Evolutionary conservation across 306 rosid species (phyloP), one percentile per base, ranked within the genome.

Genomic region (Nissolia schottii): DNA sequence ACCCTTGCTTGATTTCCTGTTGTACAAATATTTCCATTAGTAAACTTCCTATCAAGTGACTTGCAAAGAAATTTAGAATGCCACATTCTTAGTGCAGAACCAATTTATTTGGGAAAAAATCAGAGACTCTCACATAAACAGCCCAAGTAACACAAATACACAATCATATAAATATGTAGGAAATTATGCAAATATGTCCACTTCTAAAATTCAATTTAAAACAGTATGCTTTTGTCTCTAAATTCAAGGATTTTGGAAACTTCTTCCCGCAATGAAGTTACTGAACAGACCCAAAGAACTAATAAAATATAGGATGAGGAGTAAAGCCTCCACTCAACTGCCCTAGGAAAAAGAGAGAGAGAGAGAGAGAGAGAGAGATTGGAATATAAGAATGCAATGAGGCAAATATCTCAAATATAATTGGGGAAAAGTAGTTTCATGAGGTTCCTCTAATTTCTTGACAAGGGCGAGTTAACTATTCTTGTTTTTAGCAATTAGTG

Each of bases 1-100:
- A 83, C 61, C 98, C 92, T 82, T 90, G 97, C 70, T 90, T 93
- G 19, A 74, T 60, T 85, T 90, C 98, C 98, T 90, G 80, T 77
- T 29, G 38, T 38, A 31, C 2, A 20, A n/a, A 73, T 64, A 73
- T 64, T 79, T 32, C 32, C 69, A 75, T 75, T n/a, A 18, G 61
- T 45, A 10, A 67, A 27, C 25, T 31, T 62, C 67, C 20, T 16
- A 57, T 77, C 38, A 77, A 65, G 16, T 63, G 24, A 45, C 64
- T 50, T 70, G 51, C 32, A 66, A 55, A 54, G 29, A 64, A 48
- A 74, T 65, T 51, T 75, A 27, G 65, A 75, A 55, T 46, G 61
- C 64, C 37, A 51, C 22, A 54, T 50, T 41, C 34, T 41, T 8
- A 23, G 46, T 4, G 1, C 23, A 25, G 15, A 67, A 41, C 40